Evolutionary conservation across 345 rosid species (phyloP).

Genomic region (Pugionium dolabratum): DNA sequence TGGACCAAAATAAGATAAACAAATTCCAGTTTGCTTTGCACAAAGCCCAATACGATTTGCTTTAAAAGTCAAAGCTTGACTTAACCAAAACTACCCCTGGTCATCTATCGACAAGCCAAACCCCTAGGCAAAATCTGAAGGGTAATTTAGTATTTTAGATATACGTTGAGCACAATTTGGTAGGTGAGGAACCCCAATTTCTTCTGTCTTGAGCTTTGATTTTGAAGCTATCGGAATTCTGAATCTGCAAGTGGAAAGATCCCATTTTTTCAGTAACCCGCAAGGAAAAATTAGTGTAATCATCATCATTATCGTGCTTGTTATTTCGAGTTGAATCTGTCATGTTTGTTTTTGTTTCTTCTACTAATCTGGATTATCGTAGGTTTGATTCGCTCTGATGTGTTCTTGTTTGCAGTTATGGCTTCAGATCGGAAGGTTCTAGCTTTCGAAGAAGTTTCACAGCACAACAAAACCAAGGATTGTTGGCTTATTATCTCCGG

Average conservation of each 20-base stretch:
- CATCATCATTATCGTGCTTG: not conserved
- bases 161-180: slow-evolving; percentile 16
- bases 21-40: not conserved
- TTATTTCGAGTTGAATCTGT: slow-evolving; percentile 14
- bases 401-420: slow-evolving; percentile 49
- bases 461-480: slow-evolving; percentile 82
- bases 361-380: slow-evolving; percentile 7
- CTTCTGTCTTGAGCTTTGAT: slow-evolving; percentile 3
- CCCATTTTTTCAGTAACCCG: not conserved
- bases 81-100: slow-evolving; percentile 36
- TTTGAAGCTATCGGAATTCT: slow-evolving; percentile 31
- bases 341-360: not conserved
- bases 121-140: not conserved
- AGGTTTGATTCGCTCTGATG: slow-evolving; percentile 31
- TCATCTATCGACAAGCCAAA: not conserved
- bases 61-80: slow-evolving; percentile 10
- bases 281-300: not conserved
- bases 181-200: slow-evolving; percentile 20
- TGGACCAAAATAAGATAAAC: slow-evolving; percentile 16
- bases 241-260: slow-evolving; percentile 20
- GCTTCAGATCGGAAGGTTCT: slow-evolving; percentile 63
- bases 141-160: slow-evolving; percentile 13
- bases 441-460: slow-evolving; percentile 67
- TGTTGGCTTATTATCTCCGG: slow-evolving; percentile 92
- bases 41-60: slow-evolving; percentile 1